Conservation (phyloP, 768 basidiomycete genomes). For the Pulveroboletus sp. region DNA sequence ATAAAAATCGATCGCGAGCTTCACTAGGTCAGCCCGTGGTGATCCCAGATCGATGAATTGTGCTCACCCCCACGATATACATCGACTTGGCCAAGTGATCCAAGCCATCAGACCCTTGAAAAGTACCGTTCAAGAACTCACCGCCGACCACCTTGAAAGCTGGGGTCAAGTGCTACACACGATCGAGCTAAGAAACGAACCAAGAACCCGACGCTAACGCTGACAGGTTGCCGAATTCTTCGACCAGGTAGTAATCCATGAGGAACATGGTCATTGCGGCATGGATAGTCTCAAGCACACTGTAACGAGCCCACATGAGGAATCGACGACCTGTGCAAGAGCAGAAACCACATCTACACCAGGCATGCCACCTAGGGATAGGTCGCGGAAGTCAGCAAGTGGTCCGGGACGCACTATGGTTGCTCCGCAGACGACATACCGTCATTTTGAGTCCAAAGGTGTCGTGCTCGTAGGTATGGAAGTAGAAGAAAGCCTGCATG, state of each 20-base stretch:
- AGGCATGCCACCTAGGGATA: slow-evolving; percentile 17
- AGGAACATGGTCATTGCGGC: slow-evolving; percentile 20
- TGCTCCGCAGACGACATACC: slow-evolving; percentile 15
- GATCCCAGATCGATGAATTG: neutral
- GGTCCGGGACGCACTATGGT: neutral
- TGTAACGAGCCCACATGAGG: slow-evolving; percentile 3
- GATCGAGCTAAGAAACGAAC: slow-evolving; percentile 12
- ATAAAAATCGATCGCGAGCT: slow-evolving; percentile 27
- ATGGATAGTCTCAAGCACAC: slow-evolving; percentile 20
- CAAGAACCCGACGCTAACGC: slow-evolving; percentile 14
- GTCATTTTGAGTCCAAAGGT: slow-evolving; percentile 15
- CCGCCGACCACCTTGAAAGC: slow-evolving; percentile 13
- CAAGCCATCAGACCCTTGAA: neutral
- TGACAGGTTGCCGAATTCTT: slow-evolving; percentile 9
- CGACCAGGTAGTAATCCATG: slow-evolving; percentile 24
- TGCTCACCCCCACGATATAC: slow-evolving; percentile 22
- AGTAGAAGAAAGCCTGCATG: slow-evolving; percentile 27
- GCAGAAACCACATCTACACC: slow-evolving; percentile 7
- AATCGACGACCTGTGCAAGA: neutral
- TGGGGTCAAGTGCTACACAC: neutral
- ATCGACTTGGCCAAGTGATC: slow-evolving; percentile 8
- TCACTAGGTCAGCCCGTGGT: neutral
- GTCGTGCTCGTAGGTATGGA: slow-evolving; percentile 20
- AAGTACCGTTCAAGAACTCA: slow-evolving; percentile 4
- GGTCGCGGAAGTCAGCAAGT: neutral